phyloP scores from a whole-genome alignment of 23 red algal species.

The Rhodosorus marinus region DNA sequence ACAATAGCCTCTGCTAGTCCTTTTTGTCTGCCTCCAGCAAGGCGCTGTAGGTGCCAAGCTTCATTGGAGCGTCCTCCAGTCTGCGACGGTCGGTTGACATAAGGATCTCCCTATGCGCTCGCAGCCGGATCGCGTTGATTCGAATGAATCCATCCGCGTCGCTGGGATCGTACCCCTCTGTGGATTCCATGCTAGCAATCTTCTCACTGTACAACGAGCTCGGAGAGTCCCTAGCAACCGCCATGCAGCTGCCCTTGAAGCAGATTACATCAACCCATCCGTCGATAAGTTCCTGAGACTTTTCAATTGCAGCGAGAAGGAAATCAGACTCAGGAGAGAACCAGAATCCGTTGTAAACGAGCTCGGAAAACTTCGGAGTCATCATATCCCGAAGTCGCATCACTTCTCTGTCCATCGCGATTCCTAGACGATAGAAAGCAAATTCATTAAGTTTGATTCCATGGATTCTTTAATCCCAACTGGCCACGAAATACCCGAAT shows the following conservation, averaged over 20 bases:
- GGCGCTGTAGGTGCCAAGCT: no score
- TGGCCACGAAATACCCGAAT: no score
- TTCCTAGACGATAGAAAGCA: no score
- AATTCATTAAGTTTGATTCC: no score
- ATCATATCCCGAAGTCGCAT: conserved; percentile 96
- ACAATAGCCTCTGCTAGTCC: no score
- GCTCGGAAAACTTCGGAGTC: conserved; percentile 82
- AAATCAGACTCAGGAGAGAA: conserved; percentile 95
- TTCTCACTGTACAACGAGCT: conserved; percentile 70
- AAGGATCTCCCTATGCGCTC: conserved; percentile 77
- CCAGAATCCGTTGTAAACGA: conserved; percentile 97
- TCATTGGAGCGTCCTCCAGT: conserved; percentile 2
- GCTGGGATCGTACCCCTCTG: conserved; percentile 51
- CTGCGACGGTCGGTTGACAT: conserved; percentile 17
- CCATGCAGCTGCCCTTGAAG: conserved; percentile 88
- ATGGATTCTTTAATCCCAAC: no score
- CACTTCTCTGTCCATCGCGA: conserved; percentile 98
- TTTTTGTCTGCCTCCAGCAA: no score
- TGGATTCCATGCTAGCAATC: conserved; percentile 78
- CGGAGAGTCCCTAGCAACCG: conserved; percentile 62
- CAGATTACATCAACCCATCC: conserved; percentile 94
- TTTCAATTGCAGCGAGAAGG: conserved; percentile 71
- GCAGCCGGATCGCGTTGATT: conserved; percentile 81
- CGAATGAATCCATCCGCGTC: conserved; percentile 96
- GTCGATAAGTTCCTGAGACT: conserved; percentile 96